These are phyloP conservation scores for Inosperma sp. DNA, from an alignment of 768 basidiomycete genomes.

Conservation along the genomic window DNA sequence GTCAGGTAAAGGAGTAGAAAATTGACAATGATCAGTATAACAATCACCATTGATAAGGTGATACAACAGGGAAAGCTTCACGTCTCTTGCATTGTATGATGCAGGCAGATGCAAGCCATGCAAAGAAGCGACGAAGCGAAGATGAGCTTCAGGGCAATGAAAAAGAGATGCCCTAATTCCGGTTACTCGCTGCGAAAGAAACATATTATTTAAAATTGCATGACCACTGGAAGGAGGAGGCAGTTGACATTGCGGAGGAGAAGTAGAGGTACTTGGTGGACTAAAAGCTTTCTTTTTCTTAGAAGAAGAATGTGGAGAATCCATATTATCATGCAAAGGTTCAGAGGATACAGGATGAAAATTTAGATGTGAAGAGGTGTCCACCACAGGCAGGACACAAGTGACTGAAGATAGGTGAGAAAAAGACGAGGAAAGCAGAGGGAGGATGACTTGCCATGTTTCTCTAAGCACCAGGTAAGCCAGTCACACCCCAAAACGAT, in stretches of 20 bases:
- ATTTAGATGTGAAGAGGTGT: no score
- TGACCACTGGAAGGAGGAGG: neutral
- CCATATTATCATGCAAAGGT: no score
- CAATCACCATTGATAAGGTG: neutral
- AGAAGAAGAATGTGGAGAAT: neutral
- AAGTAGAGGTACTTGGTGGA: neutral
- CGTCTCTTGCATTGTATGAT: neutral
- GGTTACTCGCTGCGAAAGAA: neutral
- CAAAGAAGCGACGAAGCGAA: neutral
- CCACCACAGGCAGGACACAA: no score
- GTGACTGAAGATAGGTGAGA: no score
- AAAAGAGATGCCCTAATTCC: constrained; percentile 2
- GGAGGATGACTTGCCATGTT: no score
- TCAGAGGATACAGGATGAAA: no score
- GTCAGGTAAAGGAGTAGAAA: neutral
- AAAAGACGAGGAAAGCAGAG: no score
- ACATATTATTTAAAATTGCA: neutral
- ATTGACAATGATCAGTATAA: neutral
- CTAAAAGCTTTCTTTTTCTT: neutral
- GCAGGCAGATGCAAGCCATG: neutral
- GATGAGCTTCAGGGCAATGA: neutral
- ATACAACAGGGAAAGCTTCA: neutral
- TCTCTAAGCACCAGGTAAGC: no score
- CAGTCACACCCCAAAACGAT: no score
- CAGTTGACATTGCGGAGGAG: neutral